Conservation (phyloP, 352 stramenopile species). For the Halophytophthora polymorphica region DNA sequence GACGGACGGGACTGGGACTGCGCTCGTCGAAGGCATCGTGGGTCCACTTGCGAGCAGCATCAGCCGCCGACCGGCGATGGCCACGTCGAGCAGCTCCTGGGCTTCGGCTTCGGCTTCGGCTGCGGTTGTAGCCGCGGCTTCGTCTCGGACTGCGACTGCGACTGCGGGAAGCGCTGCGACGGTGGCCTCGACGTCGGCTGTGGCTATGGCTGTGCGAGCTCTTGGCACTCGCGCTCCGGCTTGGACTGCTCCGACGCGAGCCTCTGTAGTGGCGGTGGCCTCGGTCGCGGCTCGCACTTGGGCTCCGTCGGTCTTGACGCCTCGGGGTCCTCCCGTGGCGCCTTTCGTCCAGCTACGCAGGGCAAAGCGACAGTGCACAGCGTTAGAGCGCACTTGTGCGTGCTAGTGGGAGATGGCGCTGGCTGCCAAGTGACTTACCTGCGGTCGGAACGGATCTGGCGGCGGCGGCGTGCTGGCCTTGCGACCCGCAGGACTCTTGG, state of each 20-base stretch:
- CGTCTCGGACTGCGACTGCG: constrained; percentile 23
- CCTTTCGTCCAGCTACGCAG: constrained; percentile 41
- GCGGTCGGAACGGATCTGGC: constrained; percentile 55
- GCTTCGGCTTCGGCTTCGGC: constrained; percentile 20
- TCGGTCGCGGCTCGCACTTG: constrained; percentile 18
- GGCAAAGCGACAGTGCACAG: constrained; percentile 6
- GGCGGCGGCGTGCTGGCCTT: constrained; percentile 47
- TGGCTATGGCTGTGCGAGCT: neutral
- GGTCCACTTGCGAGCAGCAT: constrained; percentile 49
- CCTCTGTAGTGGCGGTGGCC: constrained; percentile 12
- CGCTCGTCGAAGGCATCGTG: constrained; percentile 71
- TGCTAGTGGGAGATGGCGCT: neutral
- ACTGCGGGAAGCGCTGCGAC: constrained; percentile 11
- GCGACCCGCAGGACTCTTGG: constrained; percentile 19
- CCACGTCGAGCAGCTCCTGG: constrained; percentile 10
- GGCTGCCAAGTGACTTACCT: constrained; percentile 24
- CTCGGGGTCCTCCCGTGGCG: constrained; percentile 11
- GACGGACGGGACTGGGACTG: constrained; percentile 66
- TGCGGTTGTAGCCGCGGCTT: too few species aligned
- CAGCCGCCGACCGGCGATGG: constrained; percentile 23
- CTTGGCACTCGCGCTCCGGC: neutral
- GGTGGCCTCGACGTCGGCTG: constrained; percentile 2
- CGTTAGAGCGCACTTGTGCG: neutral
- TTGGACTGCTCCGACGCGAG: constrained; percentile 1
- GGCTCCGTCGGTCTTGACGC: neutral